Evolutionary conservation across 2,329 filamentous ascomycete genomes (phyloP).

Genomic region (Colletotrichum caudatum): DNA sequence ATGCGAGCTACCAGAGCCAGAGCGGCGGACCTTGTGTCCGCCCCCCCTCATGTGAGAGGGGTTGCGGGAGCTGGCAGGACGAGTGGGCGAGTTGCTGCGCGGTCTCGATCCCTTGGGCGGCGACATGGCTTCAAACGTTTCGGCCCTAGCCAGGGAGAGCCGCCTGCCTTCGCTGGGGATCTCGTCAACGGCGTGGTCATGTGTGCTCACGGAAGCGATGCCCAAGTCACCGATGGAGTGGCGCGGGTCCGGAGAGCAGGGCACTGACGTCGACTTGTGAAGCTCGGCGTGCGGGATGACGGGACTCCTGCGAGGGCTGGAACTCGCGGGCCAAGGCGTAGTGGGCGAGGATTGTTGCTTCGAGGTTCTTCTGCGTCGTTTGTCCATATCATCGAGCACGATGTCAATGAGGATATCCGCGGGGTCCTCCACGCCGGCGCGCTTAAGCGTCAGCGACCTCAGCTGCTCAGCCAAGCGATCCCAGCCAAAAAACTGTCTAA

Average conservation of each 20-base stretch:
- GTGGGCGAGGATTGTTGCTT: constrained; percentile 87
- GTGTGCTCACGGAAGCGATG: constrained; percentile 69
- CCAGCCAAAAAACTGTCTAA: constrained; percentile 97
- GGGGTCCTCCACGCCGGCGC: constrained; percentile 88
- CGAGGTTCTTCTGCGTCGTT: constrained; percentile 85
- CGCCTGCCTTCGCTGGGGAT: constrained; percentile 53
- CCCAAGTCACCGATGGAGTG: constrained; percentile 63
- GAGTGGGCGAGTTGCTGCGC: constrained; percentile 84
- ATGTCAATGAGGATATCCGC: constrained; percentile 92
- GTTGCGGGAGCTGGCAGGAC: constrained; percentile 81
- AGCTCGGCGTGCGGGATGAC: constrained; percentile 74
- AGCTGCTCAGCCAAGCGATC: constrained; percentile 93
- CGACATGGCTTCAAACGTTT: constrained; percentile 61
- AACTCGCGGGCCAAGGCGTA: constrained; percentile 71
- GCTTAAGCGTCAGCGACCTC: constrained; percentile 87
- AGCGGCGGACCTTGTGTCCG: constrained; percentile 82
- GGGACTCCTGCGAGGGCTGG: constrained; percentile 72
- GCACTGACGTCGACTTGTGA: constrained; percentile 75
- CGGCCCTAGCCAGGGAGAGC: constrained; percentile 60
- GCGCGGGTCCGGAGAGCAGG: constrained; percentile 69
- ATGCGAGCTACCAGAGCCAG: constrained; percentile 92
- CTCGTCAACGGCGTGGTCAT: constrained; percentile 63
- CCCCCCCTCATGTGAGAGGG: constrained; percentile 75
- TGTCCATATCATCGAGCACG: constrained; percentile 96
- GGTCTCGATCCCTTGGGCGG: constrained; percentile 63